Base-by-base conservation (phyloP, 2,329 filamentous ascomycete species). In the Alternaria consortialis region DNA sequence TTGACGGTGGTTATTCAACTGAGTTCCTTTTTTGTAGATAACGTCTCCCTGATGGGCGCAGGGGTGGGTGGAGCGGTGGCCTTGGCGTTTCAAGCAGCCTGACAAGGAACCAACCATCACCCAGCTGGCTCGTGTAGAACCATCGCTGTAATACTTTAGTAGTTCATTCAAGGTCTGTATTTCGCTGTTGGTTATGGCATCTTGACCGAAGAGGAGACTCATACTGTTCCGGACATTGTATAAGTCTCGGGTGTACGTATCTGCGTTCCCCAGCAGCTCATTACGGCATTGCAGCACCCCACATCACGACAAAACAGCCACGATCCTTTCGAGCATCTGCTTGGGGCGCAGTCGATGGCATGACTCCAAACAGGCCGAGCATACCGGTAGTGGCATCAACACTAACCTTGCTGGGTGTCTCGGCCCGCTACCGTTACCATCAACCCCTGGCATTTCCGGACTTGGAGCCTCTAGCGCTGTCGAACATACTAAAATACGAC, bases 31-130 rank as follows among this genome's bases (percentile, higher is more conserved):
- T 46, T 53, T 60, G 46, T 46, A 60, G 47, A 44, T 31, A 56
- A 56, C 34, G 27, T 52, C 47, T 52, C 53, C 58, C 53, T 60
- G 58, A 60, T 57, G 54, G 34, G 42, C 42, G 23, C 58, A 60
- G 53, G 58, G 58, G 36, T 60, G 17, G 8, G 20, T 53, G 53
- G 31, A 53, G 46, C 31, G 12, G 39, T 40, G 7, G 53, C 20
- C 58, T 60, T 60, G 58, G 58, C 58, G 58, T 60, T 60, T 60
- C 58, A 60, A 46, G 53, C 53, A 42, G 37, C 46, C 37, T 51
- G 46, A 40, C 52, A 56, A 12, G 39, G 37, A 52, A 42, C 15
- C 55, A 46, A 51, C 25, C 36, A 40, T 50, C 34, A 34, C 13
- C 20, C 46, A 23, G 32, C 31, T 50, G 20, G 31, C 46, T 15